phyloP scores from a whole-genome alignment of 805 yeast species.

The Lipomyces spencermartinsiae region DNA sequence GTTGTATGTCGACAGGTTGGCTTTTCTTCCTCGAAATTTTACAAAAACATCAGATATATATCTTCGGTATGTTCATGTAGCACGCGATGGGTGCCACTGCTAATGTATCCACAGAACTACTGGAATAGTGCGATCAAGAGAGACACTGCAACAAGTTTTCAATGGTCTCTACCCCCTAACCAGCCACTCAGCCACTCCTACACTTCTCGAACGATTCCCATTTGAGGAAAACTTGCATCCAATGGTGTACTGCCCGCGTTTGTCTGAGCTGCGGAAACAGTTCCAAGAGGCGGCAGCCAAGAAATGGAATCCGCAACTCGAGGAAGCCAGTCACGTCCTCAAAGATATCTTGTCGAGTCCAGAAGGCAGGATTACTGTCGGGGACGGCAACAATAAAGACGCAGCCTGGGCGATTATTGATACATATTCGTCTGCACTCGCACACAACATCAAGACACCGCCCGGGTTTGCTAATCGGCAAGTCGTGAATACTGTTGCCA shows the following conservation, averaged over 20 bases:
- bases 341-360: conserved; percentile 15
- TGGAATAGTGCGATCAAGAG: conserved; percentile 36
- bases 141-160: conserved; percentile 37
- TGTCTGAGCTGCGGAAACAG: conserved; percentile 29
- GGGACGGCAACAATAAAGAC: conserved; percentile 11
- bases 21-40: conserved; percentile 31
- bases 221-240: conserved; percentile 39
- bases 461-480: conserved; percentile 21
- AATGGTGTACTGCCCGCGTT: conserved; percentile 30
- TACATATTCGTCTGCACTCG: conserved; percentile 32
- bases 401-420: conserved; percentile 36
- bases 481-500: conserved; percentile 24
- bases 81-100: background rate
- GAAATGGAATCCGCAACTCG: conserved; percentile 37
- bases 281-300: conserved; percentile 30
- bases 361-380: conserved; percentile 18
- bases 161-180: conserved; percentile 37
- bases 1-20: conserved; percentile 33
- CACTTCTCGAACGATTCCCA: conserved; percentile 33
- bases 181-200: conserved; percentile 25
- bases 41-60: conserved; percentile 27
- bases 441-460: conserved; percentile 29
- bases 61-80: conserved; percentile 14
- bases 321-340: conserved; percentile 22
- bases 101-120: conserved; percentile 21